Base-by-base conservation (phyloP, 129 eudicot species). In the Arctium lappa region DNA sequence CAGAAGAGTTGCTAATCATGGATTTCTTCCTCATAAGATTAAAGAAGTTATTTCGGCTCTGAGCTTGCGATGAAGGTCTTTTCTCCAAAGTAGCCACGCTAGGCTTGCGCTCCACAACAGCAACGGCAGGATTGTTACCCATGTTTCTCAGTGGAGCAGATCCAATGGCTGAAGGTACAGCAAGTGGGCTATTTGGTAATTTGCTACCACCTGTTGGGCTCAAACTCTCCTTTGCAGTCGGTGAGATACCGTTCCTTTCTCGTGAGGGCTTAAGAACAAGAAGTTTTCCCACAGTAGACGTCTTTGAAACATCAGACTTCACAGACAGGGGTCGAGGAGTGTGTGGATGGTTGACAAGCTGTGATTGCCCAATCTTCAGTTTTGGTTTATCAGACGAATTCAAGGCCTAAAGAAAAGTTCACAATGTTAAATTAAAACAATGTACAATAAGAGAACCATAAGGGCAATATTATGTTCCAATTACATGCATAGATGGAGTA, bases 1-100 rank as follows among this genome's bases (percentile, higher is more conserved):
- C 71, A 73, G 91, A 72, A 76, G 88, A 75, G 34, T 88, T 71
- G 81, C 69, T 86, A 3, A 81, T 22, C 90, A 88, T 73, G 40
- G 97, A 86, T 78, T 95, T 93, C 87, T 93, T 95, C 88, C 99
- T 89, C 91, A 95, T 81, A 5, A 86, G 89, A 69, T 91, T 91
- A 77, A 95, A 93, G 69, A 95, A 95, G 84, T 95, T 97, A 77
- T 79, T 93, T 62, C 99, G 89, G 86, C 97, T 95, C 81, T 82
- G 91, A 73, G 91, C 91, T 71, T 93, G 98, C 60, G 86, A 86
- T 6, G 92, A 77, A 69, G 93, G 84, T 68, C 87, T 86, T 80
- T 90, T 93, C 81, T 93, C 96, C 82, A 84, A 69, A 78, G 84
- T 38, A 31, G 84, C 74, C 16, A 74, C 73, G 48, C 56, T 77